Evolutionary conservation across 1,139 yeast species (phyloP).

Genomic region (Suhomyces kunorum): DNA sequence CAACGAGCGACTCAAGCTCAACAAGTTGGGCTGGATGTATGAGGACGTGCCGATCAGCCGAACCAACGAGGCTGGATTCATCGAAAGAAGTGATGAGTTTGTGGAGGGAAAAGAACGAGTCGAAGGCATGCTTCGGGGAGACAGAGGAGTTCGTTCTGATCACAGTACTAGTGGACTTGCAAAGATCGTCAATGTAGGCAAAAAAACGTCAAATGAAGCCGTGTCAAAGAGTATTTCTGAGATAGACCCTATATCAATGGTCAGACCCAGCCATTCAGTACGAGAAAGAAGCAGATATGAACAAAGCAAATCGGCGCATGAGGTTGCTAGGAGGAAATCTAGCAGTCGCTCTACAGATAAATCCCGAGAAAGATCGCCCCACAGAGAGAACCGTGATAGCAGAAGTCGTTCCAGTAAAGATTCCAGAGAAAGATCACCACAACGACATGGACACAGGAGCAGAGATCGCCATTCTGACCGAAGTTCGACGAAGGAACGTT

Average conservation of each 20-base stretch:
- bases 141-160: slow-evolving; percentile 15
- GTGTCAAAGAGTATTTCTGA: slow-evolving; percentile 17
- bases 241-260: slow-evolving; percentile 59
- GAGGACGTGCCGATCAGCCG: slow-evolving; percentile 39
- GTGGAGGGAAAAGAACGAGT: slow-evolving; percentile 37
- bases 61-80: slow-evolving; percentile 33
- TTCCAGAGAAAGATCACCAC: slow-evolving; percentile 8
- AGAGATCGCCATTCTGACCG: neutral
- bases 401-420: neutral
- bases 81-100: slow-evolving; percentile 38
- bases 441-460: slow-evolving; percentile 14
- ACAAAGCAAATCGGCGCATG: neutral
- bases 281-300: neutral
- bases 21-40: slow-evolving; percentile 85
- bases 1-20: slow-evolving; percentile 46
- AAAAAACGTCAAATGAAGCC: slow-evolving; percentile 10
- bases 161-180: slow-evolving; percentile 15
- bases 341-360: neutral
- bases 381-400: slow-evolving; percentile 15
- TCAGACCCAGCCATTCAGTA: slow-evolving; percentile 23
- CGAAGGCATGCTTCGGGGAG: slow-evolving; percentile 33
- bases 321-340: neutral
- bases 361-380: slow-evolving; percentile 8
- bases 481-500: too few species aligned
- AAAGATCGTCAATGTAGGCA: slow-evolving; percentile 21